Base-by-base conservation (phyloP, 1,139 yeast species). In the Blastobotrys persicus region DNA sequence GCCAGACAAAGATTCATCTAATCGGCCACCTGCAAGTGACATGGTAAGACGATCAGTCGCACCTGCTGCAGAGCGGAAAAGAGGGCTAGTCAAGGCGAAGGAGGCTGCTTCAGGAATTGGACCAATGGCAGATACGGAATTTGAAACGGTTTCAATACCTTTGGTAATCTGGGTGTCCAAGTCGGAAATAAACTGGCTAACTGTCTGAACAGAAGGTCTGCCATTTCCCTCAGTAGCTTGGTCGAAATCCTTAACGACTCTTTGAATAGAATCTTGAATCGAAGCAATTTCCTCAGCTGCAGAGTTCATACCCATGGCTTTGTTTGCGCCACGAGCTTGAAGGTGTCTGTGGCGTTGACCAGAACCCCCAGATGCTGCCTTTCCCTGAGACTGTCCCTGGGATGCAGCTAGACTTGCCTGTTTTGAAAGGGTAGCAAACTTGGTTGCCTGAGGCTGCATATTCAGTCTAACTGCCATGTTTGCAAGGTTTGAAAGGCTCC, bases 371-470 rank as follows among this genome's bases (percentile, higher is more conserved):
- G 17, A 7, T 4, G 38, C 5, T 14, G 45, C 12, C 46, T 48
- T 18, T 41, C 44, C 13, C 46, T 35, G 39, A 44, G 46, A 49
- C 48, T 47, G 14, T 48, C 46, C 19, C 39, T 40, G 45, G 6
- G 37, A 49, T 11, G 60, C 58, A 4, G 50, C 19, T 41, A 48
- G 51, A 17, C 60, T 48, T 48, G 19, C 41, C 28, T 37, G 41
- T n/a, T 23, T 18, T 3, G 41, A 17, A 4, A 37, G 28, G 11
- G 41, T 6, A 13, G 26, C 19, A 13, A 18, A 63, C 51, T n/a
- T 62, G 54, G 4, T 59, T 12, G 38, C 39, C n/a, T 50, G 38
- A 11, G 20, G 31, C 40, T 47, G 44, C 55, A 56, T 46, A 33
- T 52, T 48, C 32, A 42, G 33, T 43, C 46, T 42, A 7, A 42